Evolutionary conservation across 139 green algal species (phyloP).

Genomic region (Chlamydomonas asymmetrica): DNA sequence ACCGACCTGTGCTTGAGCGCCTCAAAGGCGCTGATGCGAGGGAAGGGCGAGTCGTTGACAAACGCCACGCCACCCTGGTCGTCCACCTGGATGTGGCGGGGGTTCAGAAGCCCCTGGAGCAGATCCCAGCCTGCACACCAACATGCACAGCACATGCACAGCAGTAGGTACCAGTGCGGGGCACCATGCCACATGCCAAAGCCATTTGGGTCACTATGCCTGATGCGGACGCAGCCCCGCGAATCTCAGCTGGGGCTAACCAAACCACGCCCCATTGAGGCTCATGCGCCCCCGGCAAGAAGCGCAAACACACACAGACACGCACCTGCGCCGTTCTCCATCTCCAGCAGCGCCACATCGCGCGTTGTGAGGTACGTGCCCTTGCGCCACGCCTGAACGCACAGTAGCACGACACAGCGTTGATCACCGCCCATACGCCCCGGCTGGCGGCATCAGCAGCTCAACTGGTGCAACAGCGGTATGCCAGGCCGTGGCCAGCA

Average conservation of each 20-base stretch:
- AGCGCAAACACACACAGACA: too few relatives aligned
- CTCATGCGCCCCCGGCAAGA: background rate
- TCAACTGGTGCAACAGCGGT: too few relatives aligned
- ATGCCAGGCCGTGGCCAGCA: too few relatives aligned
- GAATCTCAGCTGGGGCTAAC: too few relatives aligned
- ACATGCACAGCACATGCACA: background rate
- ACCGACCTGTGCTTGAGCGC: constrained; percentile 47
- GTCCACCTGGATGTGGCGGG: constrained; percentile 35
- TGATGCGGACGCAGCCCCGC: too few relatives aligned
- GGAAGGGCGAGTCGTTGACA: constrained; percentile 36
- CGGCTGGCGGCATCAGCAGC: too few relatives aligned
- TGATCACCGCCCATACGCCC: too few relatives aligned
- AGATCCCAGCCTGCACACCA: constrained; percentile 49
- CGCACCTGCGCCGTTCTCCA: constrained; percentile 53
- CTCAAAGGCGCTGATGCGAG: constrained; percentile 37
- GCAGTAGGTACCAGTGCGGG: background rate
- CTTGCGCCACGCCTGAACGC: constrained; percentile 66
- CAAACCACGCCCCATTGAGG: too few relatives aligned
- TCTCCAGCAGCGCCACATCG: constrained; percentile 77
- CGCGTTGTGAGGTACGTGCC: constrained; percentile 41
- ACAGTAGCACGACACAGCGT: too few relatives aligned
- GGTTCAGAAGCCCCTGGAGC: constrained; percentile 36
- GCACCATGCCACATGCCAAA: too few relatives aligned
- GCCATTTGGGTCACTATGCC: too few relatives aligned
- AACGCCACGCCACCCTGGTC: constrained; percentile 39